Evolutionary conservation across 768 basidiomycete species (phyloP).

Genomic region (Mycena vitilis): DNA sequence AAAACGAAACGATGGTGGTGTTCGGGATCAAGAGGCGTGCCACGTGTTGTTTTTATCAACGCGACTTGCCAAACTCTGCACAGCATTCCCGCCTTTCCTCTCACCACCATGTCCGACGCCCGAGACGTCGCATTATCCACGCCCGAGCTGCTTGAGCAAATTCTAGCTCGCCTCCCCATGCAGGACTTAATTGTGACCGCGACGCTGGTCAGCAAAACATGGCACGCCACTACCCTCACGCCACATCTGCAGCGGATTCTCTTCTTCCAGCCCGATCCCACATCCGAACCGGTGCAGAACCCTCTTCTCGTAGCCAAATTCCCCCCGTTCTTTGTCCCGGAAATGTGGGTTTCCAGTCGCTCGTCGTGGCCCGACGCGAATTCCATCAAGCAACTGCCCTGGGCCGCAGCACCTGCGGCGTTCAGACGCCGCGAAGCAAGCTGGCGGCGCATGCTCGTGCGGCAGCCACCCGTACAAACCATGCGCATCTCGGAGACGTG

Average conservation of each 20-base stretch:
- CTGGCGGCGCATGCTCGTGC: conserved; percentile 18
- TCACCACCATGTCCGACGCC: conserved; percentile 9
- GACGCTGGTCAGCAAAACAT: conserved; percentile 2
- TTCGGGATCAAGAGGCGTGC: too few relatives aligned
- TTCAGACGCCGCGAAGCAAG: conserved; percentile 9
- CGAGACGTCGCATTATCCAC: background rate
- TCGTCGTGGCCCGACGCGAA: background rate
- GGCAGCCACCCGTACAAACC: conserved; percentile 2
- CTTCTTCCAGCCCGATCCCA: conserved; percentile 14
- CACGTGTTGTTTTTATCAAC: too few relatives aligned
- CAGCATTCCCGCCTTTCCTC: background rate
- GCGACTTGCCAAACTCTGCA: background rate
- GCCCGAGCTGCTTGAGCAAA: conserved; percentile 10
- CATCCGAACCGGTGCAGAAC: background rate
- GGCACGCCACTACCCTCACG: background rate
- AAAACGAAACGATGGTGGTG: too few relatives aligned
- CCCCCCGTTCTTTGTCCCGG: background rate
- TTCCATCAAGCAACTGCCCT: conserved; percentile 1
- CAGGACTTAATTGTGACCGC: background rate
- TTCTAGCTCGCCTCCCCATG: conserved; percentile 1
- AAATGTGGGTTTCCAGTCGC: too few relatives aligned
- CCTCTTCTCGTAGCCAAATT: background rate
- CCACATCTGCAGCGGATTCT: conserved; percentile 8
- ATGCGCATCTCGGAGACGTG: background rate
- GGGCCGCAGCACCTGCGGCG: conserved; percentile 1